A percentile compares a stretch with the other conserved stretches of the same genome.
Evolutionary conservation across 2,329 filamentous ascomycete genomes (phyloP).

Genomic region (Phaeoacremonium minimum): DNA sequence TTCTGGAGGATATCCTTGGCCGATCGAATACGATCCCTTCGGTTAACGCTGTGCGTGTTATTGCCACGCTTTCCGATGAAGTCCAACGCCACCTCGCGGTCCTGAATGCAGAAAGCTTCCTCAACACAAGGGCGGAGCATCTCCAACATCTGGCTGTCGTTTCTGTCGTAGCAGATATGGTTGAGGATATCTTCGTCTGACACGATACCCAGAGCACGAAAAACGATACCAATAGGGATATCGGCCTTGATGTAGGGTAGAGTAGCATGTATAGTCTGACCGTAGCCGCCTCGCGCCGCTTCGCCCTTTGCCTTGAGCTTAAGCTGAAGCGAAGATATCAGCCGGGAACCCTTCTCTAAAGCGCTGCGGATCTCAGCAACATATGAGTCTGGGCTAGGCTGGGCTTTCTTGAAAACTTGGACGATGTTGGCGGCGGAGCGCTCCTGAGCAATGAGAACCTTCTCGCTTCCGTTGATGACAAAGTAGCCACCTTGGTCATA

Average conservation of each 20-base stretch:
- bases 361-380: constrained; percentile 95
- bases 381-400: constrained; percentile 87
- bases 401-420: constrained; percentile 96
- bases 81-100: constrained; percentile 88
- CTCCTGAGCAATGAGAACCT: constrained; percentile 96
- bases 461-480: constrained; percentile 98
- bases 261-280: constrained; percentile 84
- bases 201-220: constrained; percentile 90
- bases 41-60: constrained; percentile 63
- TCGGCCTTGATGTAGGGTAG: constrained; percentile 93
- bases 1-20: constrained; percentile 95
- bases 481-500: constrained; percentile 99
- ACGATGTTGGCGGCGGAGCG: constrained; percentile 97
- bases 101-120: constrained; percentile 93
- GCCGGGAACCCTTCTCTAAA: constrained; percentile 88
- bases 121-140: constrained; percentile 97
- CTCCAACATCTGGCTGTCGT: constrained; percentile 94
- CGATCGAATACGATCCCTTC: constrained; percentile 86
- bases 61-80: constrained; percentile 92
- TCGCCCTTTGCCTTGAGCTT: constrained; percentile 88
- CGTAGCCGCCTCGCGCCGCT: constrained; percentile 71
- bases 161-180: constrained; percentile 94
- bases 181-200: constrained; percentile 98
- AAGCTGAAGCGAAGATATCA: constrained; percentile 89
- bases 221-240: constrained; percentile 91